Conservation (phyloP, 768 basidiomycete species). For the Boletus pseudo-olivaceus region DNA sequence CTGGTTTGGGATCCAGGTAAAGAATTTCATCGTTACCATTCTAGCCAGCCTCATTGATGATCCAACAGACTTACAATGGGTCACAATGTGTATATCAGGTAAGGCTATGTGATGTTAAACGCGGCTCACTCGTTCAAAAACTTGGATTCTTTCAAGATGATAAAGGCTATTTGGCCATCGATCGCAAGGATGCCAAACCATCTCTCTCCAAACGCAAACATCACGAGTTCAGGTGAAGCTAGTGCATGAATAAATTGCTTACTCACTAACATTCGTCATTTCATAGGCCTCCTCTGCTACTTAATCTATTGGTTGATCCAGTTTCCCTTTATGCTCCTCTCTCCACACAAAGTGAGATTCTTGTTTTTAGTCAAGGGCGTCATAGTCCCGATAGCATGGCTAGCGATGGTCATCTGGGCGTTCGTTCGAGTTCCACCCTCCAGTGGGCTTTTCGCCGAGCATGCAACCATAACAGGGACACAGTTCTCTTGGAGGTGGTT, state of each 20-base stretch:
- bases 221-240: conserved; percentile 56
- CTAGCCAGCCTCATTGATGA: neutral
- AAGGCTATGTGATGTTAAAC: neutral
- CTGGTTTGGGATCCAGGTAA: conserved; percentile 75
- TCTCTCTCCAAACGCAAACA: conserved; percentile 52
- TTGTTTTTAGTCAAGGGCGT: conserved; percentile 70
- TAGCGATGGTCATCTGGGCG: conserved; percentile 79
- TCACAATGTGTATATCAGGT: conserved; percentile 74
- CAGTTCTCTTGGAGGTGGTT: conserved; percentile 75
- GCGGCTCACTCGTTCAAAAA: neutral
- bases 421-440: conserved; percentile 62
- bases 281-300: conserved; percentile 66
- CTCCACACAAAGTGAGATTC: conserved; percentile 73
- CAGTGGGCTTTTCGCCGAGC: conserved; percentile 54
- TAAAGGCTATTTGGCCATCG: conserved; percentile 82
- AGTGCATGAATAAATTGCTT: neutral
- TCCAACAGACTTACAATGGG: conserved; percentile 47
- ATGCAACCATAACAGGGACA: conserved; percentile 46
- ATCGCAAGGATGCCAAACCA: conserved; percentile 61
- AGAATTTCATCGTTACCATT: neutral
- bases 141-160: conserved; percentile 40
- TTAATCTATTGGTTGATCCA: conserved; percentile 77
- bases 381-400: conserved; percentile 60
- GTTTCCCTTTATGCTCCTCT: conserved; percentile 70
- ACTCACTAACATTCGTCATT: neutral